Conservation (phyloP, 2,329 filamentous ascomycete species). For the Metarhizium sp. region DNA sequence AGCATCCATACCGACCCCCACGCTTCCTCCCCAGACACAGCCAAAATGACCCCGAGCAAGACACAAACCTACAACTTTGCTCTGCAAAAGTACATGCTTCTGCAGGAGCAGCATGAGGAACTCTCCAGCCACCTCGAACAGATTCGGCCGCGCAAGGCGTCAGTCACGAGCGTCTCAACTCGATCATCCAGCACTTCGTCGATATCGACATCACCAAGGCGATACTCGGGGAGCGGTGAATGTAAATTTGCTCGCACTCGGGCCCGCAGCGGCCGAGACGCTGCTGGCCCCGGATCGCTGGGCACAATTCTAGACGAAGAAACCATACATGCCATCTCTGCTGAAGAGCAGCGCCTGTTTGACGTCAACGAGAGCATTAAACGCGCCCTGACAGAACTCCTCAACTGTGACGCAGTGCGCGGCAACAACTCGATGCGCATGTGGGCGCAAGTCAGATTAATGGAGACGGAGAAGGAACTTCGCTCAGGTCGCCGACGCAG, state of each 20-base stretch:
- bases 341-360: conserved; percentile 43
- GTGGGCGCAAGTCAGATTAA: conserved; percentile 48
- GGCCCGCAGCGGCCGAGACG: conserved; percentile 24
- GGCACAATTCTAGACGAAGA: conserved; percentile 37
- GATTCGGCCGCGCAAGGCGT: conserved; percentile 32
- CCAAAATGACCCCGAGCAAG: conserved; percentile 19
- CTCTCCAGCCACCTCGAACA: conserved; percentile 41
- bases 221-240: conserved; percentile 25
- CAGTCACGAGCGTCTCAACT: conserved; percentile 24
- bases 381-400: conserved; percentile 48
- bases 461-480: conserved; percentile 52
- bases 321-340: conserved; percentile 37
- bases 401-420: conserved; percentile 49
- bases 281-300: conserved; percentile 17
- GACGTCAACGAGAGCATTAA: conserved; percentile 54
- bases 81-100: conserved; percentile 43
- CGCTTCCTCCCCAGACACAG: not conserved
- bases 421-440: conserved; percentile 41
- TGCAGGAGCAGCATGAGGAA: conserved; percentile 45
- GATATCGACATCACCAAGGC: conserved; percentile 42
- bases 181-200: conserved; percentile 48
- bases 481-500: conserved; percentile 41
- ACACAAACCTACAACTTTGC: conserved; percentile 33
- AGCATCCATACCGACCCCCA: not conserved
- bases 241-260: conserved; percentile 15